phyloP scores from a whole-genome alignment of 1,139 yeast genomes.

The Zygosaccharomyces pseudobailii region DNA sequence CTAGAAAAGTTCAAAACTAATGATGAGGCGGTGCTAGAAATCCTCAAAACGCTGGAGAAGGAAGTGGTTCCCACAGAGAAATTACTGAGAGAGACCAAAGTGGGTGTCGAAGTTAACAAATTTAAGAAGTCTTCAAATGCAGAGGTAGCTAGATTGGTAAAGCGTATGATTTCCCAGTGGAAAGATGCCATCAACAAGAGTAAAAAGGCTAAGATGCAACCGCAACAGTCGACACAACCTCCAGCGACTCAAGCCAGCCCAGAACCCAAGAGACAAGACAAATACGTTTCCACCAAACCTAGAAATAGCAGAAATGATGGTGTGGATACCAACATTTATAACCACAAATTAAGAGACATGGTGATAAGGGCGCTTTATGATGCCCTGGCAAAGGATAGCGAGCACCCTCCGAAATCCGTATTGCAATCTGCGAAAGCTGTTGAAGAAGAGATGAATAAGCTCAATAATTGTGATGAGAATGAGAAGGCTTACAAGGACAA shows the following conservation, averaged over 20 bases:
- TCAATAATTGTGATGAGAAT: conserved; percentile 23
- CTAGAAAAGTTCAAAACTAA: conserved; percentile 67
- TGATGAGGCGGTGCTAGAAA: conserved; percentile 60
- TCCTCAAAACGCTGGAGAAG: conserved; percentile 60
- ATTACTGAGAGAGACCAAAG: conserved; percentile 84
- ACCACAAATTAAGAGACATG: conserved; percentile 75
- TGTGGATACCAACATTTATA: conserved; percentile 61
- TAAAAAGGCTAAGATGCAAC: conserved; percentile 40
- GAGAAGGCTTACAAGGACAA: conserved; percentile 59
- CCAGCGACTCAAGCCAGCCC: conserved; percentile 9
- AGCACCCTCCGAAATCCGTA: conserved; percentile 51
- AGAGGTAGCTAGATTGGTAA: conserved; percentile 67
- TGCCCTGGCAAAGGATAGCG: conserved; percentile 78
- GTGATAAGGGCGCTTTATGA: conserved; percentile 81
- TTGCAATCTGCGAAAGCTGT: conserved; percentile 63
- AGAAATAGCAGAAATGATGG: conserved; percentile 82
- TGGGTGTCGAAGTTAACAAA: conserved; percentile 95
- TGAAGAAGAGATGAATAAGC: conserved; percentile 55
- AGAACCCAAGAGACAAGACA: conserved; percentile 32
- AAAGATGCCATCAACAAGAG: conserved; percentile 82
- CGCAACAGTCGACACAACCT: conserved; percentile 17
- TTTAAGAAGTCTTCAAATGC: conserved; percentile 63
- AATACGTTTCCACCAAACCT: conserved; percentile 46
- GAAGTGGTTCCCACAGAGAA: conserved; percentile 81
- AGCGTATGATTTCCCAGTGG: conserved; percentile 81